Conservation (phyloP, 768 basidiomycete species). For the Xerocomus brunneocitrinus region DNA sequence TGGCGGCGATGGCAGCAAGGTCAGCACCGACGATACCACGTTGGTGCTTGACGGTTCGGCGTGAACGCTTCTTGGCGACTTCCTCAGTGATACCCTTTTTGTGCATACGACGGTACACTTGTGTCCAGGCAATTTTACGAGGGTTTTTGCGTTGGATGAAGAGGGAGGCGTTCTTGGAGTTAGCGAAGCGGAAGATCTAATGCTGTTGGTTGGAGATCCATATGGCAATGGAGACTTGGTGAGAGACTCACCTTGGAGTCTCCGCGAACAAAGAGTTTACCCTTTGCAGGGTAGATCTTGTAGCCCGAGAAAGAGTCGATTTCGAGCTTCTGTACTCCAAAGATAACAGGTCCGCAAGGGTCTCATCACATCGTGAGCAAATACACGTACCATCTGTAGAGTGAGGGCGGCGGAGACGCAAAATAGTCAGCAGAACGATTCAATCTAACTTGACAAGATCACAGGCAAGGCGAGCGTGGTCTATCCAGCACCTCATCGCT, state of each 20-base stretch:
- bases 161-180: slow-evolving; percentile 90
- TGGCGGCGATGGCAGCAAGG: slow-evolving; percentile 84
- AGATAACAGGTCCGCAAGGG: not conserved
- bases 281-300: slow-evolving; percentile 98
- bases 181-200: slow-evolving; percentile 93
- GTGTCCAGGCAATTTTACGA: slow-evolving; percentile 98
- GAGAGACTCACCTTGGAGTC: slow-evolving; percentile 78
- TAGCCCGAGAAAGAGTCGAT: slow-evolving; percentile 97
- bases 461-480: not conserved
- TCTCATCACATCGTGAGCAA: not conserved
- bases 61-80: slow-evolving; percentile 97
- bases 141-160: slow-evolving; percentile 99
- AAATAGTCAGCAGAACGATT: slow-evolving; percentile 16
- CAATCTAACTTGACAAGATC: slow-evolving; percentile 12
- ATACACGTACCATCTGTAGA: slow-evolving; percentile 24
- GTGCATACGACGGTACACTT: slow-evolving; percentile 93
- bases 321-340: slow-evolving; percentile 79
- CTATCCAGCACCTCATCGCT: slow-evolving; percentile 34
- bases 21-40: slow-evolving; percentile 98
- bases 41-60: slow-evolving; percentile 95
- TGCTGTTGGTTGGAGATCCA: no score
- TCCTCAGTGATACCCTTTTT: slow-evolving; percentile 99
- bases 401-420: not conserved
- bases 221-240: not conserved
- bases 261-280: slow-evolving; percentile 90